Evolutionary conservation across 345 rosid genomes (phyloP).

Genomic region (Angophora floribunda): DNA sequence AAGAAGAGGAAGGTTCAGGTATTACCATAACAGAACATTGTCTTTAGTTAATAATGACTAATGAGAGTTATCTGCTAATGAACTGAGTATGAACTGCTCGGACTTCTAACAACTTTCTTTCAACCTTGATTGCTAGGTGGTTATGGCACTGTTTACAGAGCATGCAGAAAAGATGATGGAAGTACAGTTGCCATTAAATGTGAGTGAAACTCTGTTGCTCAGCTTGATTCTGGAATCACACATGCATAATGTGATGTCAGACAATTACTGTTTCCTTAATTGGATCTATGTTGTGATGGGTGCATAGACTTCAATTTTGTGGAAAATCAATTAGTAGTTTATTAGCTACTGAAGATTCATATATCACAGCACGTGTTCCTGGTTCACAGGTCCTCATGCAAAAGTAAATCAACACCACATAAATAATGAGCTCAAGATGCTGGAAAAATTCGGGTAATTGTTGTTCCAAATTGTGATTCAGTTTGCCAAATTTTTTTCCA

Average conservation of each 20-base stretch:
- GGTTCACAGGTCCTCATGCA: constrained; percentile 70
- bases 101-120: background rate
- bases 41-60: background rate
- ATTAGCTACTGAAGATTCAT: background rate
- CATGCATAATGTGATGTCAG: background rate
- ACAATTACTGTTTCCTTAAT: background rate
- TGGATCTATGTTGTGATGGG: background rate
- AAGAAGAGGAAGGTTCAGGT: constrained; percentile 97
- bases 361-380: background rate
- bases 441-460: constrained; percentile 89
- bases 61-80: background rate
- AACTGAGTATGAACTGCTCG: background rate
- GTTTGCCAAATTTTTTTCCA: background rate
- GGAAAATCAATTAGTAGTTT: background rate
- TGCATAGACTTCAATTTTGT: background rate
- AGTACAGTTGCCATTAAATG: constrained; percentile 83
- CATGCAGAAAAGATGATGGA: constrained; percentile 64
- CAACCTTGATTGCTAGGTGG: constrained; percentile 59
- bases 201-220: constrained; percentile 13
- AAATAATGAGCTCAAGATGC: constrained; percentile 70
- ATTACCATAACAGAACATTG: background rate
- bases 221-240: background rate
- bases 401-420: constrained; percentile 64
- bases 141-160: constrained; percentile 86
- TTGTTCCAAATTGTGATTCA: background rate